Base-by-base conservation (phyloP, 768 basidiomycete species). In the Rossbeevera mucosa region DNA sequence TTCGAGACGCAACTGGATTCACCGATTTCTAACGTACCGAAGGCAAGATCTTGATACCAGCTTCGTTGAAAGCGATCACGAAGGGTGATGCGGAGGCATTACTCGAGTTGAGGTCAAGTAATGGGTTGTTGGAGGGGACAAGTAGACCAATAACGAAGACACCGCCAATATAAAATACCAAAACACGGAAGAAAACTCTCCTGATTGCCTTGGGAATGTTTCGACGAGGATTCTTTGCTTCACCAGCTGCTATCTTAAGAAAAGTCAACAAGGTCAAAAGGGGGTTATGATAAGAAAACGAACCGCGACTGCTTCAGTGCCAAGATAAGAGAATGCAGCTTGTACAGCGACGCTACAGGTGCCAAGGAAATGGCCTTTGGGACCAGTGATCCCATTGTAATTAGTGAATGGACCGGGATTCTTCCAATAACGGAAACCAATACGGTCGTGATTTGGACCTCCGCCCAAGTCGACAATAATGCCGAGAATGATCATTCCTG, bases 21-120 rank as follows among this genome's bases (percentile, higher is more conserved):
- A 11, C 46, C n/a, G 21, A 36, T 16, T 4, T 16, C 1, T 11
- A 20, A 55, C 72, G 18, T 53, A 74, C 77, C 36, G 73, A 74
- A 4, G 83, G 81, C 0, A 83, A 67, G n/a, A 69, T 75, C 47
- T 74, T 80, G 69, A 85, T 83, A 7, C 82, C 84, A 5, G 82
- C 80, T 22, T 62, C 58, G n/a, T 65, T 64, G 53, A 77, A 76
- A 7, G 81, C 83, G 43, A 84, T 80, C 53, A 83, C 82, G 63
- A 81, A 83, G 3, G 82, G 76, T 44, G 77, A 76, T 5, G 72
- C 73, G 11, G 75, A 68, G 29, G 79, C 78, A 33, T 73, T 75
- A 41, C 48, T 53, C 11, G 65, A 64, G 33, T 63, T 63, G 22
- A 78, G 61, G 52, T 71, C 57, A 24, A 81, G 72, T 13, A 69